phyloP scores from a whole-genome alignment of 1,139 yeast species.

The Candida labiduridarum region DNA sequence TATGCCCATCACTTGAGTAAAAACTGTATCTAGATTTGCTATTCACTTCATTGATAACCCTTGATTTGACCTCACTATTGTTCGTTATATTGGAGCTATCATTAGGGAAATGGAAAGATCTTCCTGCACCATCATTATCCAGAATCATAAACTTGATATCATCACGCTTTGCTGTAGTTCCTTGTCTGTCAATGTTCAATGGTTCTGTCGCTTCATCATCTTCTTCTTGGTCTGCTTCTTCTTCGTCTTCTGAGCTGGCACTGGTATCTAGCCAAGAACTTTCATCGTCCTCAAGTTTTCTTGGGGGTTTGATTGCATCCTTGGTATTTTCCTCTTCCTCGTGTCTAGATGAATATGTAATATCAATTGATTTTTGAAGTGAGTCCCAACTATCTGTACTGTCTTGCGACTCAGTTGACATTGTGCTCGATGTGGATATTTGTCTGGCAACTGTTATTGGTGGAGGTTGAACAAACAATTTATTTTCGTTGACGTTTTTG shows the following conservation, averaged over 20 bases:
- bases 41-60: conserved; percentile 7
- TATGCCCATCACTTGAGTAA: conserved; percentile 37
- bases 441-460: neutral
- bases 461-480: neutral
- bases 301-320: conserved; percentile 2
- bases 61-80: conserved; percentile 21
- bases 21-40: conserved; percentile 28
- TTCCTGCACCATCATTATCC: conserved; percentile 37
- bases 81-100: conserved; percentile 37
- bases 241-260: conserved; percentile 4
- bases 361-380: conserved; percentile 36
- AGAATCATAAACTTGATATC: neutral
- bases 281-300: conserved; percentile 14
- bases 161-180: neutral
- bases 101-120: conserved; percentile 44
- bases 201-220: conserved; percentile 12
- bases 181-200: conserved; percentile 10
- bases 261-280: conserved; percentile 12
- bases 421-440: conserved; percentile 7
- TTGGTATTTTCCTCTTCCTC: neutral
- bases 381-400: conserved; percentile 36
- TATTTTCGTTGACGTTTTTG: neutral
- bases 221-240: conserved; percentile 3
- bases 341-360: conserved; percentile 16
- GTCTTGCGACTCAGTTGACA: conserved; percentile 10